phyloP scores from a whole-genome alignment of 2,329 filamentous ascomycete genomes.

The Coleophoma eucalyptorum region DNA sequence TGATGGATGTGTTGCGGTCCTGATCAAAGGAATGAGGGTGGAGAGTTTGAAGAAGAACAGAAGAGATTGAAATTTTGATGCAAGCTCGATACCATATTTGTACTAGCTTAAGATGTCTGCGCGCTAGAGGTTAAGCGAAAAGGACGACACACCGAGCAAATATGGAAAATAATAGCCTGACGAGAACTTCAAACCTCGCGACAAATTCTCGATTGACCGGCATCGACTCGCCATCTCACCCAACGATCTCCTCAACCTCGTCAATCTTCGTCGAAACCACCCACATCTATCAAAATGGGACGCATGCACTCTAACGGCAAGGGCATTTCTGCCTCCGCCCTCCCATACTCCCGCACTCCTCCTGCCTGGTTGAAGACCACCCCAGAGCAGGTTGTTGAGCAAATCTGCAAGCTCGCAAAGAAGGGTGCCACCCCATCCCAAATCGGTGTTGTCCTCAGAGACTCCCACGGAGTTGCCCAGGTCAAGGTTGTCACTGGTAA shows the following conservation, averaged over 20 bases:
- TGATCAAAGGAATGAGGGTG: no score
- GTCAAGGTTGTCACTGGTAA: slow-evolving; percentile 96
- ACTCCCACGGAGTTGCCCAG: slow-evolving; percentile 96
- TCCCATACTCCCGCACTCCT: slow-evolving; percentile 92
- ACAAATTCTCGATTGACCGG: slow-evolving; percentile 6
- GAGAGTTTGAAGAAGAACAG: no score
- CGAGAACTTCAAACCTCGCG: neutral
- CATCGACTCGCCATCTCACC: slow-evolving; percentile 17
- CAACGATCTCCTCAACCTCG: slow-evolving; percentile 36
- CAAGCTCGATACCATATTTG: no score
- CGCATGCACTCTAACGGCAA: slow-evolving; percentile 99
- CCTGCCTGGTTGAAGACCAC: slow-evolving; percentile 99
- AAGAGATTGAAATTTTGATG: no score
- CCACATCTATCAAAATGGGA: slow-evolving; percentile 58
- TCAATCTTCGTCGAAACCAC: slow-evolving; percentile 24
- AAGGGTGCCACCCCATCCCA: slow-evolving; percentile 98
- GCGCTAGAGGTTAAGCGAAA: no score
- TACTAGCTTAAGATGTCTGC: no score
- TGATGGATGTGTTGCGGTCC: no score
- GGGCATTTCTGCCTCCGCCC: slow-evolving; percentile 93
- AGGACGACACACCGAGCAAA: no score
- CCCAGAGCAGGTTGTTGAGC: slow-evolving; percentile 96
- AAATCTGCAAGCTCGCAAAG: slow-evolving; percentile 98
- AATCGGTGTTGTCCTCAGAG: slow-evolving; percentile 98
- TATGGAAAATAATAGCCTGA: no score